Conservation (phyloP, 306 rosid genomes). For the Luffa aegyptiaca region DNA sequence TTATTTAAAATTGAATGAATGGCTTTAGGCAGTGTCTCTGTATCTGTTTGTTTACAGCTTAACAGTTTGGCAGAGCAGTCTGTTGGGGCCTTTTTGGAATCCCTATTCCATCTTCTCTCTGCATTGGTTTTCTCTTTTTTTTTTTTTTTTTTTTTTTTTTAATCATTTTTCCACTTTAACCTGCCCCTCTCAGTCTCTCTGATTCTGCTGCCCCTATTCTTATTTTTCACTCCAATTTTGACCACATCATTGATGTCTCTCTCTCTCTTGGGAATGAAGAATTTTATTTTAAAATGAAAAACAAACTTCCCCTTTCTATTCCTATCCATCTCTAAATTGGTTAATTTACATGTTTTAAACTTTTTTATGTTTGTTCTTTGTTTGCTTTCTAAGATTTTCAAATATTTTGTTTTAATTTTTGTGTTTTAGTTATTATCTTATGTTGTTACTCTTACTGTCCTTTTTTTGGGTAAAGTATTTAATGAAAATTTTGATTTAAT, state of each 20-base stretch:
- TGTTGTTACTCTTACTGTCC: too few relatives aligned
- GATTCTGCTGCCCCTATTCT: not conserved
- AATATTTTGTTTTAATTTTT: too few relatives aligned
- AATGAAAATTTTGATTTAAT: too few relatives aligned
- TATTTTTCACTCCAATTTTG: not conserved
- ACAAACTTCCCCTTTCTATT: too few relatives aligned
- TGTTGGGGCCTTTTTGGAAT: not conserved
- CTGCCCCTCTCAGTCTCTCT: not conserved
- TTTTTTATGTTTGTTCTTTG: too few relatives aligned
- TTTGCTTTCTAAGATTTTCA: too few relatives aligned
- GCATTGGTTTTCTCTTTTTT: not conserved
- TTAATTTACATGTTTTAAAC: too few relatives aligned
- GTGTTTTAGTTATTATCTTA: too few relatives aligned
- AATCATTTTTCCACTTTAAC: not conserved
- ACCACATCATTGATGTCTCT: not conserved
- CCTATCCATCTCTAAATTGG: too few relatives aligned
- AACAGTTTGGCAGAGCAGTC: not conserved
- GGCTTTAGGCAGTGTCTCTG: not conserved
- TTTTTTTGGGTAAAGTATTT: too few relatives aligned
- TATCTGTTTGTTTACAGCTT: not conserved
- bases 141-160: too few relatives aligned
- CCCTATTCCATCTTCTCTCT: not conserved
- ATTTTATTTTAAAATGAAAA: not conserved
- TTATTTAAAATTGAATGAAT: not conserved
- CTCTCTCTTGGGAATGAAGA: not conserved